These are phyloP conservation scores for Jatropha multifida DNA, from an alignment of 441 rosid genomes.

Conservation along the genomic window DNA sequence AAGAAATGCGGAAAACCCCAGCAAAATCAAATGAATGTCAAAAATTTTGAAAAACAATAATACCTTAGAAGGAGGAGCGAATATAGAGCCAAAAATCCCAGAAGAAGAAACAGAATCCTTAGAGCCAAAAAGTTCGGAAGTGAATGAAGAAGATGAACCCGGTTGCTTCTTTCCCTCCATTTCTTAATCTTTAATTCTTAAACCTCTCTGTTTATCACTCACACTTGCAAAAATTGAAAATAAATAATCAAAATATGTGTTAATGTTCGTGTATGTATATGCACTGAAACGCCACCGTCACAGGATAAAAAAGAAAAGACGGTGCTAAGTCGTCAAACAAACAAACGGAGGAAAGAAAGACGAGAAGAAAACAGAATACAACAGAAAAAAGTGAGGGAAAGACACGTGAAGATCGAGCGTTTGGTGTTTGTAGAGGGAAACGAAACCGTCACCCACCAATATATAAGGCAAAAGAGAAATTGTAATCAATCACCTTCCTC, in stretches of 20 bases:
- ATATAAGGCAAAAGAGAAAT: background rate
- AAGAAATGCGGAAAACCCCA: background rate
- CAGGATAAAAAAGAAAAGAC: background rate
- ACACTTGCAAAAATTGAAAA: background rate
- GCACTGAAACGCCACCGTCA: slow-evolving; percentile 29
- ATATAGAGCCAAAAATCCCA: slow-evolving; percentile 62
- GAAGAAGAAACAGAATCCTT: slow-evolving; percentile 53
- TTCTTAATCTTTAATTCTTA: slow-evolving; percentile 7
- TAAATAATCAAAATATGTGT: background rate
- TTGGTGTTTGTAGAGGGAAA: slow-evolving; percentile 5
- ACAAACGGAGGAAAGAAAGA: background rate
- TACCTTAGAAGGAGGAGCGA: slow-evolving; percentile 66
- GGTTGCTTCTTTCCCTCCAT: slow-evolving; percentile 71
- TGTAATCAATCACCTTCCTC: background rate
- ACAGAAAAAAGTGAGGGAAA: slow-evolving; percentile 12
- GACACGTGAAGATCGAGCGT: slow-evolving; percentile 53
- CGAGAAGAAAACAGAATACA: slow-evolving; percentile 8
- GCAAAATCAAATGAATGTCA: background rate
- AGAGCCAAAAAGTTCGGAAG: slow-evolving; percentile 73
- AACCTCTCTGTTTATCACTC: background rate
- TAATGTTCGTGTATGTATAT: slow-evolving; percentile 6
- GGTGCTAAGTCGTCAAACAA: background rate
- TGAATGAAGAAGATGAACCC: slow-evolving; percentile 46
- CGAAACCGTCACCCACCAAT: slow-evolving; percentile 32
- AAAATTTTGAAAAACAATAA: background rate